A percentile compares a stretch with the other conserved stretches of the same genome.
Conservation (phyloP, 345 rosid species). For the Gossypium thurberi region DNA sequence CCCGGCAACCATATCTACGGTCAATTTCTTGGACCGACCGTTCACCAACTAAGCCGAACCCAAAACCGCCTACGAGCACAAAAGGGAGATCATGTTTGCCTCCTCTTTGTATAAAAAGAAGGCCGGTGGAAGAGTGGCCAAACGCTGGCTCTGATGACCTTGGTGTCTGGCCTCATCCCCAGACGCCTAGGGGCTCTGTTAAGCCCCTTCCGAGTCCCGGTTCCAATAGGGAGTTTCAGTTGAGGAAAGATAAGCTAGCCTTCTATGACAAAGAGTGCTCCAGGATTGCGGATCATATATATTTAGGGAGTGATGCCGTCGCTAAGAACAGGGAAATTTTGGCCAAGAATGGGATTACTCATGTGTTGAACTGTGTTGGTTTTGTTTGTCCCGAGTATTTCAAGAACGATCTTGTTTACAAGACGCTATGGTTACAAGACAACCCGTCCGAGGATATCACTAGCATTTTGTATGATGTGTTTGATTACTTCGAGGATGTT, state of each 20-base stretch:
- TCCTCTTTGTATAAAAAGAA: slow-evolving; percentile 45
- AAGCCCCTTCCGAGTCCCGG: slow-evolving; percentile 21
- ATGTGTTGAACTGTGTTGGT: slow-evolving; percentile 67
- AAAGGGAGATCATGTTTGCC: slow-evolving; percentile 50
- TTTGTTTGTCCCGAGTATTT: slow-evolving; percentile 69
- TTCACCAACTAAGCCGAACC: slow-evolving; percentile 39
- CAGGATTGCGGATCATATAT: slow-evolving; percentile 57
- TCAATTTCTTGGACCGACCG: slow-evolving; percentile 69
- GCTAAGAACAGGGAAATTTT: slow-evolving; percentile 57
- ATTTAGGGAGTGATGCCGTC: slow-evolving; percentile 65
- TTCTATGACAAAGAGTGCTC: slow-evolving; percentile 68
- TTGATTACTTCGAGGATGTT: slow-evolving; percentile 75
- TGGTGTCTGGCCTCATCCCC: slow-evolving; percentile 67
- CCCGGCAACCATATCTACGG: slow-evolving; percentile 45
- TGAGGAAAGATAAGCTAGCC: slow-evolving; percentile 60
- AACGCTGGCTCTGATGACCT: slow-evolving; percentile 64
- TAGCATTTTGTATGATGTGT: slow-evolving; percentile 63
- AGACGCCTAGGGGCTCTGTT: slow-evolving; percentile 50
- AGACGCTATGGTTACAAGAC: slow-evolving; percentile 69
- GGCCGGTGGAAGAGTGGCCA: slow-evolving; percentile 64
- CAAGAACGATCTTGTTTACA: slow-evolving; percentile 63
- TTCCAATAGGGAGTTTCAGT: slow-evolving; percentile 42
- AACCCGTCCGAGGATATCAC: slow-evolving; percentile 72
- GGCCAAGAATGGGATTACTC: slow-evolving; percentile 61
- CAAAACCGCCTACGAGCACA: slow-evolving; percentile 33